Conservation (phyloP, 2,329 filamentous ascomycete genomes). For the Colletotrichum camelliae region DNA sequence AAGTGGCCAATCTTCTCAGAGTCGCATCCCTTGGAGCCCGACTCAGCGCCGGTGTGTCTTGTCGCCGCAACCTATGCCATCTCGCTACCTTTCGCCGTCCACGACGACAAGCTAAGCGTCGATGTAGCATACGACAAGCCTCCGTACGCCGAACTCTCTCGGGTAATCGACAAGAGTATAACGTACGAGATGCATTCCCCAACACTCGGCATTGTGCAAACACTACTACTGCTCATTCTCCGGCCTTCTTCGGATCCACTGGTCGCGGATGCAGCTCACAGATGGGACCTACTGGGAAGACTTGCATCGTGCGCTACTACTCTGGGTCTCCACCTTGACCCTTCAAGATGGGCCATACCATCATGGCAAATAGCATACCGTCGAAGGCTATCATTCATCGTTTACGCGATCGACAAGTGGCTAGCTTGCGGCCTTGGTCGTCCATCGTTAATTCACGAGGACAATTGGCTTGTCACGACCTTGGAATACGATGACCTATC, state of each 20-base stretch:
- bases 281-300: slow-evolving; percentile 19
- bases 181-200: slow-evolving; percentile 22
- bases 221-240: neutral
- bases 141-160: slow-evolving; percentile 18
- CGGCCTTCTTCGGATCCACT: slow-evolving; percentile 24
- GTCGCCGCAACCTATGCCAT: slow-evolving; percentile 24
- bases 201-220: slow-evolving; percentile 8
- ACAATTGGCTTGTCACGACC: neutral
- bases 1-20: neutral
- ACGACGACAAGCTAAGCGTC: slow-evolving; percentile 26
- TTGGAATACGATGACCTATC: neutral
- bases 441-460: slow-evolving; percentile 7
- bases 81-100: slow-evolving; percentile 23
- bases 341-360: slow-evolving; percentile 20
- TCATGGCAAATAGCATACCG: slow-evolving; percentile 15
- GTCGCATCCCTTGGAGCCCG: neutral
- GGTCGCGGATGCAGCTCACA: slow-evolving; percentile 21
- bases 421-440: slow-evolving; percentile 21
- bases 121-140: slow-evolving; percentile 26
- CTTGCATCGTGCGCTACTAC: slow-evolving; percentile 21
- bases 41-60: neutral
- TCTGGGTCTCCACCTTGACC: slow-evolving; percentile 23
- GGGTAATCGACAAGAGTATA: slow-evolving; percentile 18
- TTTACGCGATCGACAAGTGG: slow-evolving; percentile 25
- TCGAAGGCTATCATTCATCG: slow-evolving; percentile 18